phyloP scores from a whole-genome alignment of 305 asterid genomes.

The Ruellia speciosa region DNA sequence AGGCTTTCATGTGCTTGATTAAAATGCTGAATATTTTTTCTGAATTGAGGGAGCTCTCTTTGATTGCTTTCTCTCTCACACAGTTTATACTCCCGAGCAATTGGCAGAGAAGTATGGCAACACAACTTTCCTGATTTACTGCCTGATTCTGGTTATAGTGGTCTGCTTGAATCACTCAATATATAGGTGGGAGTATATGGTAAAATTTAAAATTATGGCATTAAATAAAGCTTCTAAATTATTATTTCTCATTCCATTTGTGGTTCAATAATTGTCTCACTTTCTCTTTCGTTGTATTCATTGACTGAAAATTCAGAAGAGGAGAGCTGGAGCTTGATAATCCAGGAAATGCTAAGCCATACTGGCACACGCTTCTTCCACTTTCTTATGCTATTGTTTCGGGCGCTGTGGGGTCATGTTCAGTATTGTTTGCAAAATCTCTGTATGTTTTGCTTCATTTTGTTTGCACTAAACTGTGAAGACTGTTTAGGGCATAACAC shows the following conservation, averaged over 20 bases:
- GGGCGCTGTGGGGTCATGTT: slow-evolving; percentile 94
- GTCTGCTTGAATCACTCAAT: slow-evolving; percentile 64
- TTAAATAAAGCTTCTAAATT: slow-evolving; percentile 17
- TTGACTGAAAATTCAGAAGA: slow-evolving; percentile 45
- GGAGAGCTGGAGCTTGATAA: slow-evolving; percentile 58
- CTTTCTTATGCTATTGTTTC: slow-evolving; percentile 91
- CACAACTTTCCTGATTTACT: slow-evolving; percentile 67
- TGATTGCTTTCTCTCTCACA: slow-evolving; percentile 20
- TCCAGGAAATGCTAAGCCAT: slow-evolving; percentile 59
- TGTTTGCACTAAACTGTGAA: slow-evolving; percentile 21
- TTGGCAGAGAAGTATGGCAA: slow-evolving; percentile 87
- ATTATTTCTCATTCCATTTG: slow-evolving; percentile 1
- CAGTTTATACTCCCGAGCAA: slow-evolving; percentile 91
- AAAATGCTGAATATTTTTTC: slow-evolving; percentile 7
- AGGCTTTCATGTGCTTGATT: background rate
- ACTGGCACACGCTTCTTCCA: slow-evolving; percentile 93
- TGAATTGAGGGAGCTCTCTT: slow-evolving; percentile 1
- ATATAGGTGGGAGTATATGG: slow-evolving; percentile 52
- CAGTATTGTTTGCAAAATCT: slow-evolving; percentile 88
- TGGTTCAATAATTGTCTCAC: slow-evolving; percentile 13
- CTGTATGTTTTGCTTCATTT: slow-evolving; percentile 44
- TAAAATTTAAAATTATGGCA: slow-evolving; percentile 15
- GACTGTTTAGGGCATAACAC: slow-evolving; percentile 17
- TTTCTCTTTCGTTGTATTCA: slow-evolving; percentile 14
- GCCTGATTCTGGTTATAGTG: slow-evolving; percentile 64